These are phyloP conservation scores for Elaeagnus macrophylla DNA, from an alignment of 306 rosid genomes.

Conservation along the genomic window DNA sequence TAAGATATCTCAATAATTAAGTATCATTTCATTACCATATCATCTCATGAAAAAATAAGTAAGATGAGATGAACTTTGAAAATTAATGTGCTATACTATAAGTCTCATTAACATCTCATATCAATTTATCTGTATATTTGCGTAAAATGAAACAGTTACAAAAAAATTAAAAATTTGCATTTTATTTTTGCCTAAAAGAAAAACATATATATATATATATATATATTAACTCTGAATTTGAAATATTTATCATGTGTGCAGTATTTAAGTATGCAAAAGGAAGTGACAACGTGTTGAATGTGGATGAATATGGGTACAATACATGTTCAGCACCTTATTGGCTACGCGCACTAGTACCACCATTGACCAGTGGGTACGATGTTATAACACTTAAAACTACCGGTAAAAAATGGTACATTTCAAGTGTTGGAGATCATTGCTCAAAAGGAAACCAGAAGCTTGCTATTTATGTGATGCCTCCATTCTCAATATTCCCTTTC, in stretches of 20 bases:
- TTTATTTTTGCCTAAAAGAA: not conserved
- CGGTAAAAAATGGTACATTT: slow-evolving; percentile 25
- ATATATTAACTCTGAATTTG: not conserved
- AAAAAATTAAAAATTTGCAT: too few relatives aligned
- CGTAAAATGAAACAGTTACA: too few relatives aligned
- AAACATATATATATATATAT: too few relatives aligned
- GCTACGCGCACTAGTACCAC: not conserved
- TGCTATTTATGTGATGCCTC: slow-evolving; percentile 1
- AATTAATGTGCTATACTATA: too few relatives aligned
- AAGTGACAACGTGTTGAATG: slow-evolving; percentile 17
- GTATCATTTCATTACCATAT: too few relatives aligned
- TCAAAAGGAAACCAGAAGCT: slow-evolving; percentile 11
- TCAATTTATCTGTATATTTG: too few relatives aligned
- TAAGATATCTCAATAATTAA: too few relatives aligned
- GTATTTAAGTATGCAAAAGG: slow-evolving; percentile 15
- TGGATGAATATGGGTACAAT: slow-evolving; percentile 14
- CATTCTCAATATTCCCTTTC: too few relatives aligned
- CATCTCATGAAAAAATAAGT: too few relatives aligned
- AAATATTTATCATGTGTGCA: not conserved
- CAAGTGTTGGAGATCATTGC: not conserved
- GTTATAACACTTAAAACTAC: not conserved
- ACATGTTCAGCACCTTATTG: not conserved
- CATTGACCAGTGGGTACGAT: slow-evolving; percentile 11
- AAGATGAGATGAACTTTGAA: too few relatives aligned
- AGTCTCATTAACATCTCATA: too few relatives aligned